These are phyloP conservation scores for Arabidopsis hybrid DNA, from an alignment of 441 rosid genomes.

Conservation along the genomic window DNA sequence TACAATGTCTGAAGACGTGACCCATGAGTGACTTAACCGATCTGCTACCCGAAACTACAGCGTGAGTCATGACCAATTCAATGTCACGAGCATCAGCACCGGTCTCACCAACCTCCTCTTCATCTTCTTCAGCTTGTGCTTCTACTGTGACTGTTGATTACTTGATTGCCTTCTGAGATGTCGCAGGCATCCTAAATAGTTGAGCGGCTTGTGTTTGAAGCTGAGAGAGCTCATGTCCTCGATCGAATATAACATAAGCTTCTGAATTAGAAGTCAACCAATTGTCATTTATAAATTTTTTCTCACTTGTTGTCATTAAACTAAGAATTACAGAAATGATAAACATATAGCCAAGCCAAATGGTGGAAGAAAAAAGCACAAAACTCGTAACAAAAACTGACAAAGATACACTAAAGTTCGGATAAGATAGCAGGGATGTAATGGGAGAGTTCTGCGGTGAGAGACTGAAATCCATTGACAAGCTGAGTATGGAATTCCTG, in stretches of 20 bases:
- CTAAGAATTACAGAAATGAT: conserved; percentile 6
- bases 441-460: conserved; percentile 98
- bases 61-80: too few relatives aligned
- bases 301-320: neutral
- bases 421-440: conserved; percentile 99
- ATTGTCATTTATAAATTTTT: neutral
- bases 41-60: too few relatives aligned
- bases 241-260: neutral
- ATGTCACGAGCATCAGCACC: neutral
- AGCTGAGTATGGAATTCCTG: conserved; percentile 99
- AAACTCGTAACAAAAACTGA: conserved; percentile 24
- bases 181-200: neutral
- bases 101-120: neutral
- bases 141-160: neutral
- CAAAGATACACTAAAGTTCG: conserved; percentile 66
- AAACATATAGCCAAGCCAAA: conserved; percentile 18
- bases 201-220: neutral
- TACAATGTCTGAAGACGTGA: neutral
- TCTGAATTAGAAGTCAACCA: neutral
- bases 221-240: neutral
- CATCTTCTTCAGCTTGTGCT: neutral
- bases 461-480: conserved; percentile 98
- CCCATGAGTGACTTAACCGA: neutral
- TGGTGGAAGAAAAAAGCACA: conserved; percentile 8
- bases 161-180: neutral